Base-by-base conservation (phyloP, 1,284 basidiomycete species). In the Mycosarcoma maydis region DNA sequence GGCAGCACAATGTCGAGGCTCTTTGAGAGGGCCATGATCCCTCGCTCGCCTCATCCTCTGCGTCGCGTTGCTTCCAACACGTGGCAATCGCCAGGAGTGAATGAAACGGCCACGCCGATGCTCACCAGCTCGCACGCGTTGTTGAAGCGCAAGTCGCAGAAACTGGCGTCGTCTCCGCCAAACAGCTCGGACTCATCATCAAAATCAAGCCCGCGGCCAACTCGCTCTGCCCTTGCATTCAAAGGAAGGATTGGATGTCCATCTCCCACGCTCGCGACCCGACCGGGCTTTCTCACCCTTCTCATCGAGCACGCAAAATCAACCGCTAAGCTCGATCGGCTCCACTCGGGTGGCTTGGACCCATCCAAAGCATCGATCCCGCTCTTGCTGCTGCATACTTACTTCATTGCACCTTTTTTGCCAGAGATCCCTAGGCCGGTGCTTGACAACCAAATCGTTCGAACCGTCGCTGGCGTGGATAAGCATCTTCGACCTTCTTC, bases 401-500 rank as follows among this genome's bases (percentile, higher is more conserved):
- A 77, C 55, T 77, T 77, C 38, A 58, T 77, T 47, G 72, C 73
- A 0, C 75, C 75, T 5, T 77, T 76, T 46, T 30, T 69, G n/a
- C 68, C 64, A 6, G 65, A 60, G 39, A 65, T 69, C 30, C 53
- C 69, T 17, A 50, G 57, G 36, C 37, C 51, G 8, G 39, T 58
- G 14, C 40, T 61, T 10, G 54, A 68, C 48, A 58, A 73, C 39
- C 22, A 51, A 20, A 42, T 60, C 20, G 45, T 53, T 8, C 56
- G 58, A 2, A 38, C 44, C 16, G 60, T 56, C 14, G 59, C 66
- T 23, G 55, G 54, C 2, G 65, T 61, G 3, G 57, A 68, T 23
- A 46, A 52, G 16, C 42, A 55, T 20, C 56, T 66, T 6, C 48
- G 27, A 22, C 46, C 51, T 20, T 45, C 51, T 6, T 43, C 24